Base-by-base conservation (phyloP, 163 green algal species). In the Trebouxia gelatinosa region DNA sequence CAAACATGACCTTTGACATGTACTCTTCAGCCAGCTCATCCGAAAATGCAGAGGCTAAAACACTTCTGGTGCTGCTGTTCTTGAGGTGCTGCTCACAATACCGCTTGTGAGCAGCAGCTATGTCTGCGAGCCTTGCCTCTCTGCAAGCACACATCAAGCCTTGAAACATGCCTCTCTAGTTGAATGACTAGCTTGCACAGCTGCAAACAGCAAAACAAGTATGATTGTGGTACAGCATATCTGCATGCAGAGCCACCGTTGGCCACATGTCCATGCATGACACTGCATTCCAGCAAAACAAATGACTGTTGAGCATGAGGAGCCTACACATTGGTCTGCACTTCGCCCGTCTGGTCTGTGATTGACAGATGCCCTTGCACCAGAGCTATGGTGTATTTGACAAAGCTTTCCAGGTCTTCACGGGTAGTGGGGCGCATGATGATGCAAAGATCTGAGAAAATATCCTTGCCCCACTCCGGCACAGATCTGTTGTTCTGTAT, bases 391-490 rank as follows among this genome's bases (percentile, higher is more conserved):
- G 84, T 74, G 61, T 96, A 97, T 62, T 91, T 87, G n/a, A 95
- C 65, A 65, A 93, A 93, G 50, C 71, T 80, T 5, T 59, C 85
- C 31, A 93, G 48, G 16, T 92, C 86, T 23, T 84, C 72, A 0
- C 35, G 26, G 34, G 58, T 72, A 7, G 37, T 29, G 0, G 93
- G 93, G 31, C 79, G 67, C 62, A 94, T 84, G 74, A 88, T 86
- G n/a, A 96, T 74, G 71, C 88, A 94, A 48, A 87, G 51, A n/a
- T 85, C 82, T 0, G 85, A 93, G 82, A 95, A 94, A 68, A 94
- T 95, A 29, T 82, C 74, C 3, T 62, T 57, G 39, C 91, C 92
- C 93, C 93, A 97, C 19, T 93, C 87, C 0, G 93, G 93, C 16
- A 94, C 85, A n/a, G 11, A 17, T 7, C 86, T 83, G 74, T 90